phyloP scores from a whole-genome alignment of 306 rosid genomes.

The Castanea mollissima region DNA sequence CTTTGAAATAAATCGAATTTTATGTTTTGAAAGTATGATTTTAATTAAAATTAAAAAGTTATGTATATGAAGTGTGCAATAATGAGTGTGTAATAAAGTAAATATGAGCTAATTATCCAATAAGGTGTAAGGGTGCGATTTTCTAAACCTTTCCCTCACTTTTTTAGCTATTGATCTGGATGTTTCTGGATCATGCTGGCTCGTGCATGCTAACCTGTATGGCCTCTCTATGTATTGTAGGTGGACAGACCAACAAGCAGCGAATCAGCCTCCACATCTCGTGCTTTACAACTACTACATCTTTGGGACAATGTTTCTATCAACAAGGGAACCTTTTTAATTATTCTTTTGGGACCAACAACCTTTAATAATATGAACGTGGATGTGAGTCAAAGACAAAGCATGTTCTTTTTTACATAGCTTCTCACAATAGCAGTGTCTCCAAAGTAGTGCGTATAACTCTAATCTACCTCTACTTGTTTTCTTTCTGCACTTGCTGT shows the following conservation, averaged over 20 bases:
- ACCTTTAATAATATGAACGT: conserved; percentile 8
- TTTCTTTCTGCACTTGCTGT: neutral
- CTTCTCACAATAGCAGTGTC: neutral
- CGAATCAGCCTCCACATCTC: conserved; percentile 20
- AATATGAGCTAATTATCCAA: neutral
- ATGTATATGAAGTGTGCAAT: too few species aligned
- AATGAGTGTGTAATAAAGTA: too few species aligned
- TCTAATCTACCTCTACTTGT: neutral
- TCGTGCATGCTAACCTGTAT: conserved; percentile 19
- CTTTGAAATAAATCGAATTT: too few species aligned
- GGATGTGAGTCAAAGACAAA: neutral
- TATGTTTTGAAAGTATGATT: too few species aligned
- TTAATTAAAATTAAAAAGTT: too few species aligned
- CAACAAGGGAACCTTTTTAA: neutral
- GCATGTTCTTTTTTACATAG: neutral
- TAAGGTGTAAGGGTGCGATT: neutral
- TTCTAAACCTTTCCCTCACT: neutral
- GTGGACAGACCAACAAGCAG: conserved; percentile 1
- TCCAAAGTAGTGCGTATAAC: too few species aligned
- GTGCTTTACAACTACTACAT: conserved; percentile 18
- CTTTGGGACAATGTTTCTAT: conserved; percentile 9
- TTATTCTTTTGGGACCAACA: conserved; percentile 16
- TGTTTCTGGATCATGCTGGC: neutral
- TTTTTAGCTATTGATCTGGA: neutral
- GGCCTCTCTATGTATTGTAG: neutral